These are phyloP conservation scores for Marchantia polymorpha DNA, from an alignment of 225 moss, liverwort and hornwort genomes.

Conservation along the genomic window DNA sequence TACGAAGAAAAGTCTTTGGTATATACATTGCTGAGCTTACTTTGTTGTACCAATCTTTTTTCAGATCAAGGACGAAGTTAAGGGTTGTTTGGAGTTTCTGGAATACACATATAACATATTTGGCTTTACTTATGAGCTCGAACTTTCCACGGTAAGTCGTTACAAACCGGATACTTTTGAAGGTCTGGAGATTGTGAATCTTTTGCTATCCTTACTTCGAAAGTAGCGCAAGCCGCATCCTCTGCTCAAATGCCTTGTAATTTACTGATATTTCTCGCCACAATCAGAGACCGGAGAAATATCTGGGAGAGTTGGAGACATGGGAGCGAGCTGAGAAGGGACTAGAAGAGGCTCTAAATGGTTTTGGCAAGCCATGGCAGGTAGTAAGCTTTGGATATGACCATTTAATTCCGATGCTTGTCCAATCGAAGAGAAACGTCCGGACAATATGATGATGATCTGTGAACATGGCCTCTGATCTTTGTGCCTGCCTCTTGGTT, in stretches of 20 bases:
- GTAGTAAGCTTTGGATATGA: slow-evolving; percentile 24
- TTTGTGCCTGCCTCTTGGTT: slow-evolving; percentile 9
- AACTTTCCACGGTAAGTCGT: slow-evolving; percentile 67
- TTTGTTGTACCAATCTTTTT: too few species aligned
- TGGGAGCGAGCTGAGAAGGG: slow-evolving; percentile 85
- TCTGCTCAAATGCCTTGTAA: neutral
- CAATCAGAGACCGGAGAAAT: slow-evolving; percentile 89
- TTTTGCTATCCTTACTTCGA: neutral
- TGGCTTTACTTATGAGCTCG: slow-evolving; percentile 76
- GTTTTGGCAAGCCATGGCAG: slow-evolving; percentile 75
- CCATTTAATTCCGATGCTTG: neutral
- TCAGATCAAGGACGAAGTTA: slow-evolving; percentile 75
- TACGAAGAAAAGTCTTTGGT: too few species aligned
- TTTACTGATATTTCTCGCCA: neutral
- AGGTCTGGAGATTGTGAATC: neutral
- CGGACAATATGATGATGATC: neutral
- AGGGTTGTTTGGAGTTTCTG: slow-evolving; percentile 62
- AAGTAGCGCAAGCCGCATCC: neutral
- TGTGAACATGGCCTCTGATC: neutral
- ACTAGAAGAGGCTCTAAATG: slow-evolving; percentile 68
- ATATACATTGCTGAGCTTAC: too few species aligned
- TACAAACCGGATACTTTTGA: neutral
- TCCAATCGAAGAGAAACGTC: neutral
- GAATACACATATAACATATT: slow-evolving; percentile 68
- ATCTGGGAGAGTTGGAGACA: slow-evolving; percentile 73